These are phyloP conservation scores for Oligophagozyma castellii DNA, from an alignment of 1,139 yeast genomes.

Conservation along the genomic window DNA sequence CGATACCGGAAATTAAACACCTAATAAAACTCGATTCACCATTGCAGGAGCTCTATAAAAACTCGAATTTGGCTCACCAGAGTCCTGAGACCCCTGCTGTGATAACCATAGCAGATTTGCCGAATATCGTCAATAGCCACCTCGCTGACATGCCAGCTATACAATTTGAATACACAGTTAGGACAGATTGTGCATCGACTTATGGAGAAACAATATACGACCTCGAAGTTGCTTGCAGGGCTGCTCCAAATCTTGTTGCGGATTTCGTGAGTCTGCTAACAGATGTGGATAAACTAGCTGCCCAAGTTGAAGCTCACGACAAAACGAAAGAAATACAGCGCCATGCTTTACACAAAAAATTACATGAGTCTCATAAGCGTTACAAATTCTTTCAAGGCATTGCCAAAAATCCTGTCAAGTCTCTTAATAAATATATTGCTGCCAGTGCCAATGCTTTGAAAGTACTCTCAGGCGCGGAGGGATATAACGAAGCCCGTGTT, in stretches of 20 bases:
- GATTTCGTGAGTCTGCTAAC: slow-evolving; percentile 1
- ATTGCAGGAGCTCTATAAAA: slow-evolving; percentile 1
- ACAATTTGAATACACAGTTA: slow-evolving; percentile 50
- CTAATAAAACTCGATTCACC: slow-evolving; percentile 1
- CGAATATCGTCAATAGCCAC: slow-evolving; percentile 29
- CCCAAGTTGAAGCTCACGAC: slow-evolving; percentile 22
- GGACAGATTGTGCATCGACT: slow-evolving; percentile 58
- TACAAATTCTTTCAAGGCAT: slow-evolving; percentile 56
- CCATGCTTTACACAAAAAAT: slow-evolving; percentile 7
- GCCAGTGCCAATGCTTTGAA: slow-evolving; percentile 58
- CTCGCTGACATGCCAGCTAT: slow-evolving; percentile 61
- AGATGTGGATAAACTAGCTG: slow-evolving; percentile 8
- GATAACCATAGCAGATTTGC: slow-evolving; percentile 2
- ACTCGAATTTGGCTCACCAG: slow-evolving; percentile 10
- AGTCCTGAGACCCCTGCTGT: not conserved
- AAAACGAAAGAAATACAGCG: slow-evolving; percentile 2
- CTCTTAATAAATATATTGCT: slow-evolving; percentile 52
- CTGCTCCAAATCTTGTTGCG: not conserved
- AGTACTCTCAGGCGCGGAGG: slow-evolving; percentile 63
- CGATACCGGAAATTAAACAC: not conserved
- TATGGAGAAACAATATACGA: slow-evolving; percentile 68
- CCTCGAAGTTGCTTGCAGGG: slow-evolving; percentile 38
- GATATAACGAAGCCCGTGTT: slow-evolving; percentile 71
- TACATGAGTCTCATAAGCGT: slow-evolving; percentile 44
- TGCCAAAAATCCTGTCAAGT: slow-evolving; percentile 57